Evolutionary conservation across 192 early-diverging fungal genomes (phyloP), one percentile per base, ranked within the genome.

Genomic region (Rhizophagus clarus): DNA sequence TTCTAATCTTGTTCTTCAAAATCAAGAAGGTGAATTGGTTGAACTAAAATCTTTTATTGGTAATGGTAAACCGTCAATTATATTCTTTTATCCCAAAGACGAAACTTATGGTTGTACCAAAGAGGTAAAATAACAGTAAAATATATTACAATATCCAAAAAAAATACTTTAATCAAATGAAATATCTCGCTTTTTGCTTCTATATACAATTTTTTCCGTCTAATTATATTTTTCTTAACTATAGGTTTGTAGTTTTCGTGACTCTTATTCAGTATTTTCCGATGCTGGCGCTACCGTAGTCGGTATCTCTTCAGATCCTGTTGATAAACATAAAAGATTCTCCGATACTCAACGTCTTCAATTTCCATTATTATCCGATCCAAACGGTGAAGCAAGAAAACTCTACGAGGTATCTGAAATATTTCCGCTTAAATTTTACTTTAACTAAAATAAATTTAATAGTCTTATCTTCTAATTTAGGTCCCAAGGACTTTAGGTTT

Each of bases 31-130:
- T 22, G 79, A 84, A 66, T 56, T 42, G 15, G 81, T 86, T 10
- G 42, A 76, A 34, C 62, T 84, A 14, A 34, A 69, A 40, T 67
- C 82, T 17, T 45, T 84, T 32, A 79, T 86, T 72, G 85, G 85
- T 5, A 56, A 81, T 24, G 61, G 72, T 15, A 63, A 73, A 22
- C 68, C 81, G 10, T 75, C 77, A 20, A 51, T 86, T 12, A 28
- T 86, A 15, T 86, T 86, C 71, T 86, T 86, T 61, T 86, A 86
- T 81, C 85, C 85, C 17, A 84, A 79, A 31, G 81, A 86, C 11
- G 80, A 82, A 76, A 81, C 76, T 2, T 76, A 72, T 67, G 79
- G 79, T 9, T 86, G 85, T 68, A 82, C 76, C 42, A 79, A 81
- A 79, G 79, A 84, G 80, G 85, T 84, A 79, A n/a, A 45, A 45